Evolutionary conservation across 202 grass and related monocot genomes (phyloP).

Genomic region (Hordeum pubiflorum): DNA sequence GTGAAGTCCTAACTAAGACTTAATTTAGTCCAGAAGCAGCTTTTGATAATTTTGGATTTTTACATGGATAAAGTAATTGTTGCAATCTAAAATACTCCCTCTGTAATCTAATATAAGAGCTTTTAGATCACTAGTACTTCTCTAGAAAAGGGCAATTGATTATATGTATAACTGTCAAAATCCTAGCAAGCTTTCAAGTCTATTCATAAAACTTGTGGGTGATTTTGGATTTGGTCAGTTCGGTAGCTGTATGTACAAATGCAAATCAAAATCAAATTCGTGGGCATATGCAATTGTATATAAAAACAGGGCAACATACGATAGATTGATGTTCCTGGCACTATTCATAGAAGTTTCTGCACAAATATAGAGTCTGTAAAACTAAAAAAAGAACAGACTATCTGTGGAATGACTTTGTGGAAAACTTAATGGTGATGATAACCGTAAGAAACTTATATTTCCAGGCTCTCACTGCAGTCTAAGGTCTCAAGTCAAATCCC

Average conservation of each 20-base stretch:
- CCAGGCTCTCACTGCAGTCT: constrained; percentile 85
- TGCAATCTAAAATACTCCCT: background rate
- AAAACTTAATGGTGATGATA: constrained; percentile 36
- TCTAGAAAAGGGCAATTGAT: background rate
- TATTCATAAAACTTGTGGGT: background rate
- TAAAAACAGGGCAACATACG: background rate
- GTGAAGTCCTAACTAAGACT: background rate
- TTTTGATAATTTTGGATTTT: background rate
- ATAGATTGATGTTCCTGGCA: background rate
- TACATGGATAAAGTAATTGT: background rate
- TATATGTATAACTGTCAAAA: background rate
- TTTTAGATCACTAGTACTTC: too few species aligned
- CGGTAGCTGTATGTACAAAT: too few species aligned
- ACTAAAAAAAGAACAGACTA: background rate
- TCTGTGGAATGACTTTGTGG: constrained; percentile 3
- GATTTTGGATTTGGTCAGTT: background rate
- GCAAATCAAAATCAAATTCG: background rate
- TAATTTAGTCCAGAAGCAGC: background rate
- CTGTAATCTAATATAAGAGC: too few species aligned
- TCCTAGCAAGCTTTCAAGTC: background rate
- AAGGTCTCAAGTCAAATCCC: constrained; percentile 63
- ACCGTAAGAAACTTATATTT: constrained; percentile 80
- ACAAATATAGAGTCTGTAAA: constrained; percentile 5
- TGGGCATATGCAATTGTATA: background rate
- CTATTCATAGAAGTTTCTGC: background rate